A percentile compares a stretch with the other conserved stretches of the same genome.
phyloP scores from a whole-genome alignment of 2,329 filamentous ascomycete species.

The Annulohypoxylon truncatum region DNA sequence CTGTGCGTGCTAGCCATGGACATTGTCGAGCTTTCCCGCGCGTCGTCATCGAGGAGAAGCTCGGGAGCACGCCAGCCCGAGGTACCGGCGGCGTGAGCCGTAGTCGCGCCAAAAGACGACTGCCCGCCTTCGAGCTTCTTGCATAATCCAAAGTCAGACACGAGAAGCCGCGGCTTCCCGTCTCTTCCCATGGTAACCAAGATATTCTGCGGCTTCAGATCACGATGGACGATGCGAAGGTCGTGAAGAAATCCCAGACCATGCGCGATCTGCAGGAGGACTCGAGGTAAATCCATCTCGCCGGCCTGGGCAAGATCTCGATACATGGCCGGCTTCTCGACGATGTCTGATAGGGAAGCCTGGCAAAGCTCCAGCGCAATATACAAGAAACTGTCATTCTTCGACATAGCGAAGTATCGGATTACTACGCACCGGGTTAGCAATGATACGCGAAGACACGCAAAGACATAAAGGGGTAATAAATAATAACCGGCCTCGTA shows the following conservation, averaged over 20 bases:
- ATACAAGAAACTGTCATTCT: conserved; percentile 90
- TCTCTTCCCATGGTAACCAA: conserved; percentile 80
- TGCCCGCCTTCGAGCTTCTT: conserved; percentile 96
- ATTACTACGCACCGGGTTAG: conserved; percentile 71
- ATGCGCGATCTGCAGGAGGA: conserved; percentile 89
- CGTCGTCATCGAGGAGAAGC: conserved; percentile 83
- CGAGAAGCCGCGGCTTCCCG: conserved; percentile 82
- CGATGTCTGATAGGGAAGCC: conserved; percentile 90
- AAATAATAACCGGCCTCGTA: conserved; percentile 49
- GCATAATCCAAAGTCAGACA: conserved; percentile 97
- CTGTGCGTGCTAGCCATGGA: conserved; percentile 67
- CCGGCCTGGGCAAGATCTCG: conserved; percentile 77
- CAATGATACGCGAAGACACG: neutral
- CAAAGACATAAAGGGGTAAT: neutral
- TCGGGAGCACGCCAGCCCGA: conserved; percentile 97
- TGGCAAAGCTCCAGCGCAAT: conserved; percentile 96
- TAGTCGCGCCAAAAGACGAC: conserved; percentile 94
- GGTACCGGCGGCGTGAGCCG: conserved; percentile 91
- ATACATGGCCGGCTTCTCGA: conserved; percentile 78
- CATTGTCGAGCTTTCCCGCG: conserved; percentile 59
- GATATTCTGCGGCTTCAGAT: conserved; percentile 98
- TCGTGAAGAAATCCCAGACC: conserved; percentile 91
- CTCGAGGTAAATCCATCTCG: conserved; percentile 79
- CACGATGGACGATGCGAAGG: conserved; percentile 93
- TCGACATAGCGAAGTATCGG: conserved; percentile 93